Base-by-base conservation (phyloP, 129 eudicot genomes). In the Glebionis coronaria region DNA sequence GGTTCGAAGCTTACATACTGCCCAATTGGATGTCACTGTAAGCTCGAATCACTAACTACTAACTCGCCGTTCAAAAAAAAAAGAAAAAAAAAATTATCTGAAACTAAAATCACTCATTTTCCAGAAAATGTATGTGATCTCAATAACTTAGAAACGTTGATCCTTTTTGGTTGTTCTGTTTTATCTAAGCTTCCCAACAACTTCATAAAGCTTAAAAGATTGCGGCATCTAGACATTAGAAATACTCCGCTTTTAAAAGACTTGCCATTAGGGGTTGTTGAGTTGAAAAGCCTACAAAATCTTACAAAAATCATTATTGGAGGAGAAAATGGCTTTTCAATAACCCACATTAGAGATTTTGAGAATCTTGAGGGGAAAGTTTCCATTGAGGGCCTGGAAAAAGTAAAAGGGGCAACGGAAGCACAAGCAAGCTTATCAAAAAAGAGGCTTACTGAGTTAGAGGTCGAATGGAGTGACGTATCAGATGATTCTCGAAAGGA, bases 241-340 rank as follows among this genome's bases (percentile, higher is more conserved):
- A 63, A 19, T 0, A 68, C 51, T 29, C 23, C n/a, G 0, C 13
- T 0, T 38, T 68, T 68, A 23, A 4, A 38, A 3, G 8, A 23
- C 19, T 44, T 78, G 80, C 84, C 90, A 0, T 56, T 45, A 4
- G 84, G 73, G 56, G 75, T 81, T 28, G 70, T 73, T 54, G 31
- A 25, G 19, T 45, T 71, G 60, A 59, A 59, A 57, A 71, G 68
- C 15, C 59, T 84, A 31, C 78, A 59, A 53, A 75, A 72, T 12
- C 65, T 84, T 18, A 56, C 79, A 0, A 75, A 78, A 13, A 12
- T 84, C 44, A 53, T 78, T 4, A 20, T 85, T 9, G 54, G 72
- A 44, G 60, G 10, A 55, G 46, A 21, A 20, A 16, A 13, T 35
- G 80, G 76, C 9, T 1, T 54, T 19, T 8, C 46, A 21, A 68